Base-by-base conservation (phyloP, 495 filamentous ascomycete genomes). In the Daldinia loculata region DNA sequence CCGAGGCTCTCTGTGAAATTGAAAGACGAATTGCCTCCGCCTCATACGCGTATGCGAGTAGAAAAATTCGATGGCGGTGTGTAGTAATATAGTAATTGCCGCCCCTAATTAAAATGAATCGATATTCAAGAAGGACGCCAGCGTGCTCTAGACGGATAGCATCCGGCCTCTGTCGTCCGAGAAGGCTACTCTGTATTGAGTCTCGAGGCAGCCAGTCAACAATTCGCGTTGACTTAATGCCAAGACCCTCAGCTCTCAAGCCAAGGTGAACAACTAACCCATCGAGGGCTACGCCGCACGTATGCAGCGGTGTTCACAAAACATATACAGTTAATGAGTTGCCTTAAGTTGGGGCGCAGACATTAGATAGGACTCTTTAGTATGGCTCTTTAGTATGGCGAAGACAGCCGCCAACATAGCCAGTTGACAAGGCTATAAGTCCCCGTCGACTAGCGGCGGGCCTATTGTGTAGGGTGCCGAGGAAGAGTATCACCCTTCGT, bases 391-490 rank as follows among this genome's bases (percentile, higher is more conserved):
- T 11, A 27, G 29, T 38, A 11, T 14, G 17, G 43, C 24, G 41
- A 48, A 45, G 51, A 14, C 39, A 57, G 56, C 19, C 53, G 29
- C 53, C 17, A 41, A 24, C 55, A 14, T 24, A 26, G 53, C 41
- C 32, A 41, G 41, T n/a, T 39, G 60, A 59, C 58, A 57, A 62
- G 51, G 29, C 30, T 38, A 27, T 29, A 14, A 2, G 32, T 19
- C 26, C 29, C 41, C 24, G 39, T 57, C 34, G 32, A 41, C 45
- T 9, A 36, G 9, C 39, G 9, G 24, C 3, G 8, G 34, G 3
- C 17, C 50, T 69, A 74, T 41, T 71, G 63, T 11, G 72, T 43
- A 45, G 63, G 48, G 29, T 71, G 67, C n/a, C 72, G 55, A 6
- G 72, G 48, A 7, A 67, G 58, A 29, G 59, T 11, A 12, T 72